phyloP scores from a whole-genome alignment of 2,329 filamentous ascomycete species.

The Xylaria sp. region DNA sequence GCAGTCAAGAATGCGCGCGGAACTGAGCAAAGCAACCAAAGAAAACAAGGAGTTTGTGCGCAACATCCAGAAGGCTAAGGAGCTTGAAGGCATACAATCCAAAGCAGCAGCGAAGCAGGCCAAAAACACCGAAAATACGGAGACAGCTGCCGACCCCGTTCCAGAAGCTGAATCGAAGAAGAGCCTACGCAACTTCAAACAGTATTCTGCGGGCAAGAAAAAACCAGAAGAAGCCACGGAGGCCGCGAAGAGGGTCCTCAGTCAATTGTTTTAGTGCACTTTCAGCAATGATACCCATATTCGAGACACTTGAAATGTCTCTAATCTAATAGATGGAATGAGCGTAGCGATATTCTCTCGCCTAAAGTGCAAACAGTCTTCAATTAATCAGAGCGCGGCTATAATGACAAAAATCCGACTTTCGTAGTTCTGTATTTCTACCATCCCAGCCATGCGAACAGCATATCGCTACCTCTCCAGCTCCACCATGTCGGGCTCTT shows the following conservation, averaged over 20 bases:
- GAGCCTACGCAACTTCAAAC: constrained; percentile 45
- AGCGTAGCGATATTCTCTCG: background rate
- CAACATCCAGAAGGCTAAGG: constrained; percentile 83
- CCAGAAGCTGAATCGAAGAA: constrained; percentile 29
- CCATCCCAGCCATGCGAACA: background rate
- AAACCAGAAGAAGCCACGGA: constrained; percentile 43
- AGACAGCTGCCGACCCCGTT: constrained; percentile 2
- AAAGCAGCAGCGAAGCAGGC: constrained; percentile 63
- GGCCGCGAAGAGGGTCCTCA: constrained; percentile 47
- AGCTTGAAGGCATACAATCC: constrained; percentile 76
- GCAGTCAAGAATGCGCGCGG: constrained; percentile 77
- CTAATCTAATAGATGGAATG: background rate
- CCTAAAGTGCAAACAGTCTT: background rate
- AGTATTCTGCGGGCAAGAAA: constrained; percentile 46
- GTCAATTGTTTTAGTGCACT: constrained; percentile 46
- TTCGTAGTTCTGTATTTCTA: background rate
- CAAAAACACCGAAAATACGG: constrained; percentile 39
- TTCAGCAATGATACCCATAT: constrained; percentile 45
- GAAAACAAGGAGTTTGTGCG: constrained; percentile 85
- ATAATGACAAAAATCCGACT: background rate
- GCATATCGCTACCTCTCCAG: background rate
- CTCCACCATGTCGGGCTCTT: background rate
- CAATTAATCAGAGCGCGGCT: background rate
- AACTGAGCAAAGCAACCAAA: constrained; percentile 77
- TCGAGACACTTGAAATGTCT: background rate